phyloP scores from a whole-genome alignment of 2,329 filamentous ascomycete genomes.

The Elsinoe fawcettii region DNA sequence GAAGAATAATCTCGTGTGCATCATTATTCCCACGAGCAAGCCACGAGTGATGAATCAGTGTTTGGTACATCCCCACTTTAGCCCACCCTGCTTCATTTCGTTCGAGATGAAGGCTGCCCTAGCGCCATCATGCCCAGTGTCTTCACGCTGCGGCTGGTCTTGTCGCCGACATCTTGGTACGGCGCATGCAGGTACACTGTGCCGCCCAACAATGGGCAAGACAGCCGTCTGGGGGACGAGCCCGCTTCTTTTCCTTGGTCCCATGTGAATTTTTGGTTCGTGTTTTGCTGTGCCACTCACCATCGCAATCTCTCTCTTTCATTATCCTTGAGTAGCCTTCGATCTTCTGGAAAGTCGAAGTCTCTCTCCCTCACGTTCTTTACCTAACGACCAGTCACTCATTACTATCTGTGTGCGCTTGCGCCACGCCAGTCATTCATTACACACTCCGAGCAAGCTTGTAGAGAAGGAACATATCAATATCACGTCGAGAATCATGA shows the following conservation, averaged over 20 bases:
- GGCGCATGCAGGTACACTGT: slow-evolving; percentile 6
- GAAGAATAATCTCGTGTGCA: background rate
- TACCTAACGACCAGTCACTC: slow-evolving; percentile 19
- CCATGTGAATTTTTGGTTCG: background rate
- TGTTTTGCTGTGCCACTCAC: slow-evolving; percentile 2
- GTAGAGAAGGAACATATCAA: slow-evolving; percentile 3
- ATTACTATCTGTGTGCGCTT: slow-evolving; percentile 17
- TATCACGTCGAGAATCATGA: slow-evolving; percentile 14
- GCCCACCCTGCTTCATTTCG: slow-evolving; percentile 11
- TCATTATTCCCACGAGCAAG: slow-evolving; percentile 4
- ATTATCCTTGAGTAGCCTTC: background rate
- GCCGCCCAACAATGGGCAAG: slow-evolving; percentile 3
- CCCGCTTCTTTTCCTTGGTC: background rate
- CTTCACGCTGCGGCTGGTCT: background rate
- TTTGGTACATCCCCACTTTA: slow-evolving; percentile 8
- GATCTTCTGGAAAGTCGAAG: slow-evolving; percentile 10
- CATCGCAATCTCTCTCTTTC: background rate
- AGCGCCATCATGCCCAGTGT: slow-evolving; percentile 3
- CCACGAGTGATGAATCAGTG: background rate
- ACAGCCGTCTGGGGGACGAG: background rate
- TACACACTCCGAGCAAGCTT: background rate
- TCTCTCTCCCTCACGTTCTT: slow-evolving; percentile 15
- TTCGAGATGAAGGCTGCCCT: slow-evolving; percentile 1
- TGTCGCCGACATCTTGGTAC: background rate
- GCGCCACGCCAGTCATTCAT: slow-evolving; percentile 16